Evolutionary conservation across 352 stramenopile species (phyloP).

Genomic region (Phytopythium chamaehyphon): DNA sequence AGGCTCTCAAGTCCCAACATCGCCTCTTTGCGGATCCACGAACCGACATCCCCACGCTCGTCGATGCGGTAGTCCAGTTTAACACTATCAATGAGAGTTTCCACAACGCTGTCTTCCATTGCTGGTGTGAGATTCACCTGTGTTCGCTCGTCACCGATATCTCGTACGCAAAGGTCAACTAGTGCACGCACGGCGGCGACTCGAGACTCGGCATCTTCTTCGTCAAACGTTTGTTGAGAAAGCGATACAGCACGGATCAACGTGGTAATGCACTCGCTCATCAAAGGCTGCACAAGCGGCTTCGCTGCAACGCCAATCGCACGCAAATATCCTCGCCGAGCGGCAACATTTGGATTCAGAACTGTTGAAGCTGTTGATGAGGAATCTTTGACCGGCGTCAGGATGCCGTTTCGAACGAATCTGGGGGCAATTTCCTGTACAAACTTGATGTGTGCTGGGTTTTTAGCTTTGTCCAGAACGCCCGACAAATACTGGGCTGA

Average conservation of each 20-base stretch:
- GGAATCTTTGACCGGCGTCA: conserved; percentile 20
- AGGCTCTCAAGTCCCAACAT: conserved; percentile 90
- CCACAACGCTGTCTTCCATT: conserved; percentile 64
- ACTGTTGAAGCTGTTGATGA: conserved; percentile 3
- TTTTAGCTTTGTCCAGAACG: conserved; percentile 48
- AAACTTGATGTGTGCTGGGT: conserved; percentile 36
- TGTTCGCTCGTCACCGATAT: conserved; percentile 8
- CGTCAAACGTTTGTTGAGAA: conserved; percentile 46
- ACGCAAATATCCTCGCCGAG: conserved; percentile 78
- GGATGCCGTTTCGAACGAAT: conserved; percentile 51
- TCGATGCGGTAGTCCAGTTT: conserved; percentile 96
- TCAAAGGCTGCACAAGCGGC: conserved; percentile 26
- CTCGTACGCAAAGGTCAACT: conserved; percentile 75
- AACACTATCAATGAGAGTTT: conserved; percentile 80
- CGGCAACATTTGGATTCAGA: conserved; percentile 84
- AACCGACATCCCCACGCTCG: conserved; percentile 97
- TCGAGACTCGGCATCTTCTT: conserved; percentile 93
- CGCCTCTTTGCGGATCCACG: conserved; percentile 94
- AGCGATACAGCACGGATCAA: conserved; percentile 47
- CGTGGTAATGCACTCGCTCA: conserved; percentile 23
- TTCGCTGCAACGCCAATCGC: conserved; percentile 37
- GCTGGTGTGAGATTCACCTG: conserved; percentile 30
- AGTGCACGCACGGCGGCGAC: conserved; percentile 93
- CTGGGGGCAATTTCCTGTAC: conserved; percentile 48
- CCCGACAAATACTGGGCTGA: conserved; percentile 85